Evolutionary conservation across 805 yeast genomes (phyloP).

Genomic region (Yarrowia osloensis): DNA sequence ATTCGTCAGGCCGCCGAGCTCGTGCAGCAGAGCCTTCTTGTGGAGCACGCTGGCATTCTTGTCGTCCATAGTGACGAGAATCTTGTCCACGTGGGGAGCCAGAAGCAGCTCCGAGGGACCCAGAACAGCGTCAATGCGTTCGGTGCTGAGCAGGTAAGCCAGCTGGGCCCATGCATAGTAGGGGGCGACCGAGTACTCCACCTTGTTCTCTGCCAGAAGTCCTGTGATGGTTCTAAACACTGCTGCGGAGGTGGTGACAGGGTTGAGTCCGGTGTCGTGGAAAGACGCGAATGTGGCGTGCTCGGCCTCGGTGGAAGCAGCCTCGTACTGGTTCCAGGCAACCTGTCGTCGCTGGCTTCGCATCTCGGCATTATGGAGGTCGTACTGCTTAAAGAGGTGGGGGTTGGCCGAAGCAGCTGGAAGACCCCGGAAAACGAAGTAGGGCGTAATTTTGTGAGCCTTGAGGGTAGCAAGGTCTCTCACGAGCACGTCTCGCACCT

Average conservation of each 20-base stretch:
- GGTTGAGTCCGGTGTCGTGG: conserved; percentile 36
- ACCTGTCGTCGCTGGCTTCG: conserved; percentile 32
- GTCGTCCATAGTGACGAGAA: conserved; percentile 70
- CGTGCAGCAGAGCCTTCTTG: conserved; percentile 57
- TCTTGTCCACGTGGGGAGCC: conserved; percentile 59
- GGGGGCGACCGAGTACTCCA: conserved; percentile 79
- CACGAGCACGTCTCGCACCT: conserved; percentile 65
- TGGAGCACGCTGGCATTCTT: conserved; percentile 70
- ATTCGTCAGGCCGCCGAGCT: conserved; percentile 54
- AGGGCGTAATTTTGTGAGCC: conserved; percentile 67
- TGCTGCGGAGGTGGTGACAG: conserved; percentile 33
- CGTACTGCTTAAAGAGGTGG: conserved; percentile 33
- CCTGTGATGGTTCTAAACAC: conserved; percentile 52
- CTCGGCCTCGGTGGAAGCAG: conserved; percentile 42
- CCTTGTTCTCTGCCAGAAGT: conserved; percentile 55
- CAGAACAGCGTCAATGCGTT: conserved; percentile 69
- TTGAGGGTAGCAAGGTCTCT: conserved; percentile 63
- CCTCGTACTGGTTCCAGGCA: conserved; percentile 48
- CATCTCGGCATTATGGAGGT: conserved; percentile 33
- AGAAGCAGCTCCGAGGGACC: conserved; percentile 83
- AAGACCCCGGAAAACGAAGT: conserved; percentile 77
- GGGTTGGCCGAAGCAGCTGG: conserved; percentile 45
- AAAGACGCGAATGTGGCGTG: conserved; percentile 37
- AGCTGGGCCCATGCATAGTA: conserved; percentile 79
- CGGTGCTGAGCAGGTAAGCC: conserved; percentile 60